These are phyloP conservation scores for Rhynchospora pubera DNA, from an alignment of 176 grass and related monocot genomes.

Conservation along the genomic window DNA sequence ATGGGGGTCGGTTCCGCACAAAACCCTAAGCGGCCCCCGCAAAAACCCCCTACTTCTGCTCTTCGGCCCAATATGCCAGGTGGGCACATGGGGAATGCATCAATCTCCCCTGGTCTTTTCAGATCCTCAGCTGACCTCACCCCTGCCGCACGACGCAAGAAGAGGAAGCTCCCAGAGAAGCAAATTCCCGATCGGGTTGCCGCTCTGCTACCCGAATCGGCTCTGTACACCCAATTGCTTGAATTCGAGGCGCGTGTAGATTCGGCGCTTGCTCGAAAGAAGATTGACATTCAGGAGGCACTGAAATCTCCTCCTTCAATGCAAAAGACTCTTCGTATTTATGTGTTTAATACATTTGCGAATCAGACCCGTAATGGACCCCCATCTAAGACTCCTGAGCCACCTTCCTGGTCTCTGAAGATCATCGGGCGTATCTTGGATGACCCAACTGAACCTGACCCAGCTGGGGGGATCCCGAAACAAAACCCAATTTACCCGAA, in stretches of 20 bases:
- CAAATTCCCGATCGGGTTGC: conserved; percentile 90
- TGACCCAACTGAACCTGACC: conserved; percentile 56
- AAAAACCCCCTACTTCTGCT: conserved; percentile 48
- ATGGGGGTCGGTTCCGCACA: conserved; percentile 32
- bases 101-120: conserved; percentile 19
- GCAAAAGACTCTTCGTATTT: conserved; percentile 89
- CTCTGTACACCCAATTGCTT: conserved; percentile 91
- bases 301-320: conserved; percentile 73
- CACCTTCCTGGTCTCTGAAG: conserved; percentile 92
- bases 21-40: conserved; percentile 57
- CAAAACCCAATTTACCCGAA: conserved; percentile 81
- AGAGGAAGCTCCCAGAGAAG: conserved; percentile 87
- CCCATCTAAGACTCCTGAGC: conserved; percentile 42
- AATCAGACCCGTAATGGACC: conserved; percentile 65
- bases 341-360: conserved; percentile 87
- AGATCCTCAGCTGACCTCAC: conserved; percentile 50
- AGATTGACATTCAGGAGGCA: conserved; percentile 86
- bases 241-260: conserved; percentile 87
- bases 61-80: conserved; percentile 21
- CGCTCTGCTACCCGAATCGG: conserved; percentile 69
- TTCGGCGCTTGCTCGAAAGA: conserved; percentile 72
- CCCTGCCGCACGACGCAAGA: conserved; percentile 70
- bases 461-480: conserved; percentile 62
- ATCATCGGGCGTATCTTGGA: conserved; percentile 87
- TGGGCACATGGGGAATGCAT: conserved; percentile 14